Evolutionary conservation across 2,329 filamentous ascomycete species (phyloP).

Genomic region (Sporothrix phasma): DNA sequence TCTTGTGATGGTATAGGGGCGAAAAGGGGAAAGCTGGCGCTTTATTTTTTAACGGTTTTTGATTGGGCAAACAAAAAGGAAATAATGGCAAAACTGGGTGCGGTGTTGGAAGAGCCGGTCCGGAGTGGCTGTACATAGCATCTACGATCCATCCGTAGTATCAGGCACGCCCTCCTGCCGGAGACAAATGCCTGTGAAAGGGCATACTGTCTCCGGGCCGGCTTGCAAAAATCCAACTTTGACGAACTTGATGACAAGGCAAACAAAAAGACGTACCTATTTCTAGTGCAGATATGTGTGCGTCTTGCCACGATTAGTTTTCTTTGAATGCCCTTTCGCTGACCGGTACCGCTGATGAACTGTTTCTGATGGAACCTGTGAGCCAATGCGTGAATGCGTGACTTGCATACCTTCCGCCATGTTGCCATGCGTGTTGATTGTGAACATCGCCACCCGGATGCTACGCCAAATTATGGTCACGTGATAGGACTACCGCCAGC

Average conservation of each 20-base stretch:
- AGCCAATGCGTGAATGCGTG: too few species aligned
- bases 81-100: not conserved
- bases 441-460: not conserved
- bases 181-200: not conserved
- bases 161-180: not conserved
- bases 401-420: too few species aligned
- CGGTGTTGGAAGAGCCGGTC: not conserved
- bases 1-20: not conserved
- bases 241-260: not conserved
- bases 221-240: slow-evolving; percentile 1
- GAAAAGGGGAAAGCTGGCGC: not conserved
- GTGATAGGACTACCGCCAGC: not conserved
- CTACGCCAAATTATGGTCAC: not conserved
- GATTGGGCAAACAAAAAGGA: not conserved
- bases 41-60: not conserved
- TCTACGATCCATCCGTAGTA: too few species aligned
- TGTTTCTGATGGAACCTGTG: not conserved
- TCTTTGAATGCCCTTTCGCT: not conserved
- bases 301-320: not conserved
- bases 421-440: too few species aligned
- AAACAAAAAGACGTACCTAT: not conserved
- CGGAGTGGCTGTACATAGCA: not conserved
- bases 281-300: slow-evolving; percentile 6
- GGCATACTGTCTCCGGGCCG: not conserved
- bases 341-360: not conserved